Percentiles rank a stretch among this genome's conserved stretches.
These are phyloP conservation scores for Acanthamoeba culbertsoni DNA, from an alignment of 208 protist genomes.

Conservation along the genomic window DNA sequence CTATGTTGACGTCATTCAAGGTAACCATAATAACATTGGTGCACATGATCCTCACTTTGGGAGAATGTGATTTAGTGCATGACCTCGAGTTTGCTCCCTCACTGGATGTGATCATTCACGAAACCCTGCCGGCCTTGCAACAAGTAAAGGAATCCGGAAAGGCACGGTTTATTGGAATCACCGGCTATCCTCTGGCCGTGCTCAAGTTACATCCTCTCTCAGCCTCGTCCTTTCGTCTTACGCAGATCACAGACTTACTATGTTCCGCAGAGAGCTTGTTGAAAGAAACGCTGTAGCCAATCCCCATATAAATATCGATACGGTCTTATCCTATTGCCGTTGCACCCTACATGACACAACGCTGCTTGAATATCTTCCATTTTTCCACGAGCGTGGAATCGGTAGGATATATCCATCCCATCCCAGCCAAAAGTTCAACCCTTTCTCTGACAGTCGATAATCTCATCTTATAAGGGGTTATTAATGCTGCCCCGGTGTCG, in stretches of 20 bases:
- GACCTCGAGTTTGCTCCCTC: slow-evolving; percentile 32
- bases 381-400: not conserved
- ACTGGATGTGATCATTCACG: not conserved
- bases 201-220: not conserved
- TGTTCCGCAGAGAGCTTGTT: not conserved
- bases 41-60: no score
- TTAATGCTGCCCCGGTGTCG: slow-evolving; percentile 24
- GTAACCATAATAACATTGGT: not conserved
- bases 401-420: not conserved
- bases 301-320: not conserved
- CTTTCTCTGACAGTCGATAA: not conserved
- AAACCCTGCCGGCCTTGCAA: slow-evolving; percentile 38
- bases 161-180: slow-evolving; percentile 24
- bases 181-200: slow-evolving; percentile 35
- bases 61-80: no score
- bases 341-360: slow-evolving; percentile 23
- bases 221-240: not conserved
- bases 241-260: not conserved
- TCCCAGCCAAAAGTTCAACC: not conserved
- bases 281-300: not conserved
- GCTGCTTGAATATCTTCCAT: not conserved
- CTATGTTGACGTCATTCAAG: slow-evolving; percentile 20
- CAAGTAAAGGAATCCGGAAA: not conserved
- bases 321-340: slow-evolving; percentile 18
- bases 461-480: not conserved